These are phyloP conservation scores for Fusarium gaditjirri DNA, from an alignment of 2,329 filamentous ascomycete species.

Conservation along the genomic window DNA sequence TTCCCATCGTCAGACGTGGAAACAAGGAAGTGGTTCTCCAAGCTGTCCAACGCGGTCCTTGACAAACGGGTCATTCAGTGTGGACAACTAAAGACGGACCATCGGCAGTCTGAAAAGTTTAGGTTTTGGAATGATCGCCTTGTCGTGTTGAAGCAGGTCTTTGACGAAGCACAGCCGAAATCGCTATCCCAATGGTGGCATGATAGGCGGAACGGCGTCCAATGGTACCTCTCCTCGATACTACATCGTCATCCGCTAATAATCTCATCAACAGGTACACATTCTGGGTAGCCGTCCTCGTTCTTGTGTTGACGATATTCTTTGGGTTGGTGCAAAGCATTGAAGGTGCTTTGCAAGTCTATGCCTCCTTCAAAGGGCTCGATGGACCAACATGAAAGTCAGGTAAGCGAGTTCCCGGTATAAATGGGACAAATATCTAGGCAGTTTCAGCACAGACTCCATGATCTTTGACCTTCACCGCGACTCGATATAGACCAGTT, in stretches of 20 bases:
- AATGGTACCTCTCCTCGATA: not conserved
- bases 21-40: not conserved
- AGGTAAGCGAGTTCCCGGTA: no score
- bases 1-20: not conserved
- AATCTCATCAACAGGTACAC: not conserved
- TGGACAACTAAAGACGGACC: not conserved
- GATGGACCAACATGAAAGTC: not conserved
- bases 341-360: conserved; percentile 6
- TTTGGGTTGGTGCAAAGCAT: conserved; percentile 6
- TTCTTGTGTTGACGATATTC: conserved; percentile 6
- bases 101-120: not conserved
- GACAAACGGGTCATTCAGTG: not conserved
- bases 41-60: accelerated
- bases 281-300: not conserved
- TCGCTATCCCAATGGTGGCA: not conserved
- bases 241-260: not conserved
- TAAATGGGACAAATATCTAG: no score
- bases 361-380: not conserved
- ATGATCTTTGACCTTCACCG: no score
- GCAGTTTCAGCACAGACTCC: no score
- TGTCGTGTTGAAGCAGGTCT: not conserved
- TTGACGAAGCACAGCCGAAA: not conserved
- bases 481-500: no score
- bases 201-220: not conserved
- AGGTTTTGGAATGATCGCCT: not conserved